phyloP scores from a whole-genome alignment of 768 basidiomycete species.

The Trametes maxima region DNA sequence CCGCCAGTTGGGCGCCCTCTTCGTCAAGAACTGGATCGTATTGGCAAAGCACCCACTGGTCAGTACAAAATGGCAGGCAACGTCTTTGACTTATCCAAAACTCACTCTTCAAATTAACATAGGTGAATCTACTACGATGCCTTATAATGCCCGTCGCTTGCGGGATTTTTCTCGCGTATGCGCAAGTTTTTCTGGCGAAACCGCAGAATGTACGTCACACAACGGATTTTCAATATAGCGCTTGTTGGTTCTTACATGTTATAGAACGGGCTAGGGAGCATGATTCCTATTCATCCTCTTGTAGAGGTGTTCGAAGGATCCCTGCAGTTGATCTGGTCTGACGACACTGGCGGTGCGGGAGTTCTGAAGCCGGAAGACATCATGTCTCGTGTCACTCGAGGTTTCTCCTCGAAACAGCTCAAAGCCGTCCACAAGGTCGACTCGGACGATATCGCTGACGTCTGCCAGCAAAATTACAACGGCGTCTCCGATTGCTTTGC shows the following conservation, averaged over 20 bases:
- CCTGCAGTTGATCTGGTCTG: conserved; percentile 63
- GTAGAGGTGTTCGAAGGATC: conserved; percentile 54
- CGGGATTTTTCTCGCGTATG: conserved; percentile 66
- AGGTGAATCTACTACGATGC: conserved; percentile 65
- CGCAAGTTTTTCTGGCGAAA: conserved; percentile 59
- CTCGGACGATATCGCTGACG: conserved; percentile 48
- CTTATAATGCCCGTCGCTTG: conserved; percentile 66
- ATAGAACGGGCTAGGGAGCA: conserved; percentile 64
- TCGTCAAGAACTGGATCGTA: conserved; percentile 77
- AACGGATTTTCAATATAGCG: neutral
- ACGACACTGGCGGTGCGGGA: conserved; percentile 59
- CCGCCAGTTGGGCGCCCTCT: conserved; percentile 60
- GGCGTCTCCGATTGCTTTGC: conserved; percentile 70
- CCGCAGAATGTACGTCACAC: conserved; percentile 56
- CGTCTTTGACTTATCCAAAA: neutral
- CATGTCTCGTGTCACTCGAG: conserved; percentile 58
- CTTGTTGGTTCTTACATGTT: neutral
- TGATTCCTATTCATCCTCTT: conserved; percentile 52
- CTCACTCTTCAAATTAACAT: neutral
- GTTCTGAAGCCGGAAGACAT: conserved; percentile 58
- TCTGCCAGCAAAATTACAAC: conserved; percentile 78
- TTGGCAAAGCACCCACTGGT: conserved; percentile 67
- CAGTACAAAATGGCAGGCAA: conserved; percentile 30
- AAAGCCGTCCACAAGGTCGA: conserved; percentile 50
- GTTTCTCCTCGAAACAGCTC: conserved; percentile 53